Conservation (phyloP, 331 rosid genomes). For the Pyracantha coccinea region DNA sequence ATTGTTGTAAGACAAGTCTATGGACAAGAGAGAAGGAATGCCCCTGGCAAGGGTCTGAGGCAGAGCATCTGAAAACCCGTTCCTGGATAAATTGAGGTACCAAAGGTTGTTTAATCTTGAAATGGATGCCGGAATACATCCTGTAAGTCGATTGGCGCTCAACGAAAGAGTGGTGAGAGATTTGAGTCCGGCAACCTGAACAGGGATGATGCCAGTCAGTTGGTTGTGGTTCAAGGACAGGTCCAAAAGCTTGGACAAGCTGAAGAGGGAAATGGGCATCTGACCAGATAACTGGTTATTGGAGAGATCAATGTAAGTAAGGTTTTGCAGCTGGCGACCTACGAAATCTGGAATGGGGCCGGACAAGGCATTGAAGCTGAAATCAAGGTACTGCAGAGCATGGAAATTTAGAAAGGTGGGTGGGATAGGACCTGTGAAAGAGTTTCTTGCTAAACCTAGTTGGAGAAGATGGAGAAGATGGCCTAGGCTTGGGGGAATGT, state of each 20-base stretch:
- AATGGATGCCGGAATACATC: conserved; percentile 62
- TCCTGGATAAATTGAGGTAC: conserved; percentile 76
- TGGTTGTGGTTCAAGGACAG: conserved; percentile 63
- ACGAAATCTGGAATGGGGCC: conserved; percentile 57
- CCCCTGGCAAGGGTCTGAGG: conserved; percentile 48
- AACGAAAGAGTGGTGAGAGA: conserved; percentile 63
- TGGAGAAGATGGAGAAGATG: conserved; percentile 46
- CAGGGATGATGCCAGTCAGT: conserved; percentile 72
- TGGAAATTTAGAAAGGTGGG: conserved; percentile 35
- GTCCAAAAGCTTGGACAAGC: conserved; percentile 56
- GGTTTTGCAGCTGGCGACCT: conserved; percentile 45
- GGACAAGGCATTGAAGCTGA: conserved; percentile 61
- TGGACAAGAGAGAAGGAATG: conserved; percentile 70
- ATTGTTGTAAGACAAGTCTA: conserved; percentile 84
- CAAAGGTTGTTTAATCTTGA: conserved; percentile 71
- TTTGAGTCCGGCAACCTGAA: conserved; percentile 53
- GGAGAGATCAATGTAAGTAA: conserved; percentile 70
- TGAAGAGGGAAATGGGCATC: conserved; percentile 62
- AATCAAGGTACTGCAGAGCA: conserved; percentile 64
- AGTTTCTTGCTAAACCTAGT: conserved; percentile 55
- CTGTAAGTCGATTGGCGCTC: conserved; percentile 56
- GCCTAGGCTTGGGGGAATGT: conserved; percentile 67
- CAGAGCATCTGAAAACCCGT: conserved; percentile 57
- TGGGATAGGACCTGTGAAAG: conserved; percentile 61
- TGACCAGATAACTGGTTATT: conserved; percentile 56